phyloP scores from a whole-genome alignment of 257 asterid species.

The Solanum virginianum region DNA sequence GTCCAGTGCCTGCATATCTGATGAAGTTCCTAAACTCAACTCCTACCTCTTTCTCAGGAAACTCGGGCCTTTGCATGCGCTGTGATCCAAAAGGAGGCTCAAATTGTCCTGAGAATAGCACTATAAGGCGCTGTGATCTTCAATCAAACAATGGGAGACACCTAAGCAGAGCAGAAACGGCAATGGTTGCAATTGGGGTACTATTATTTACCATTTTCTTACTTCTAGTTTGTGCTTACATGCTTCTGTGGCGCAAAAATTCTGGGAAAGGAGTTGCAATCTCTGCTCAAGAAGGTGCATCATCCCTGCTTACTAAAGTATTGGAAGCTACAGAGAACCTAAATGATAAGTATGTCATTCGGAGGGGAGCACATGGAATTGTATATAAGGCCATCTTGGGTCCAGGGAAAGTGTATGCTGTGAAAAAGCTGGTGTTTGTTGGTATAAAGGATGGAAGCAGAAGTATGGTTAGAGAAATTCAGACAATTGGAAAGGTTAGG shows the following conservation, averaged over 20 bases:
- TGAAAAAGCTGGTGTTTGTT: slow-evolving; percentile 43
- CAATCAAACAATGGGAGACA: slow-evolving; percentile 14
- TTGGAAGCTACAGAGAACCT: slow-evolving; percentile 61
- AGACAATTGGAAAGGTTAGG: slow-evolving; percentile 68
- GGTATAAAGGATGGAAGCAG: slow-evolving; percentile 32
- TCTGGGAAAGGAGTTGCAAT: slow-evolving; percentile 2
- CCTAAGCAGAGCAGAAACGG: slow-evolving; percentile 15
- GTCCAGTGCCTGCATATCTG: slow-evolving; percentile 41
- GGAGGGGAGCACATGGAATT: slow-evolving; percentile 74
- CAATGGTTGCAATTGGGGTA: slow-evolving; percentile 29
- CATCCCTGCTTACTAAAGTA: slow-evolving; percentile 59
- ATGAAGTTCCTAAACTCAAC: slow-evolving; percentile 24
- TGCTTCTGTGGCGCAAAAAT: slow-evolving; percentile 11
- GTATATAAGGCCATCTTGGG: slow-evolving; percentile 57
- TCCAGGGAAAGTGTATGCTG: slow-evolving; percentile 46
- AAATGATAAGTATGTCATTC: slow-evolving; percentile 38
- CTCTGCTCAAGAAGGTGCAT: slow-evolving; percentile 45
- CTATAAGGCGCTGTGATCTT: slow-evolving; percentile 24
- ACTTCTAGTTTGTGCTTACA: slow-evolving; percentile 20
- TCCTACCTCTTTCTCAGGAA: slow-evolving; percentile 48
- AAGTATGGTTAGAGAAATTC: slow-evolving; percentile 62
- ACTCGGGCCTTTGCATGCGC: slow-evolving; percentile 39
- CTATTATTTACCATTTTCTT: slow-evolving; percentile 18
- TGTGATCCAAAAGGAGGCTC: slow-evolving; percentile 18
- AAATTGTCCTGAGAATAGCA: slow-evolving; percentile 19